These are phyloP conservation scores for Priceomyces carsonii DNA, from an alignment of 805 yeast species.

Conservation along the genomic window DNA sequence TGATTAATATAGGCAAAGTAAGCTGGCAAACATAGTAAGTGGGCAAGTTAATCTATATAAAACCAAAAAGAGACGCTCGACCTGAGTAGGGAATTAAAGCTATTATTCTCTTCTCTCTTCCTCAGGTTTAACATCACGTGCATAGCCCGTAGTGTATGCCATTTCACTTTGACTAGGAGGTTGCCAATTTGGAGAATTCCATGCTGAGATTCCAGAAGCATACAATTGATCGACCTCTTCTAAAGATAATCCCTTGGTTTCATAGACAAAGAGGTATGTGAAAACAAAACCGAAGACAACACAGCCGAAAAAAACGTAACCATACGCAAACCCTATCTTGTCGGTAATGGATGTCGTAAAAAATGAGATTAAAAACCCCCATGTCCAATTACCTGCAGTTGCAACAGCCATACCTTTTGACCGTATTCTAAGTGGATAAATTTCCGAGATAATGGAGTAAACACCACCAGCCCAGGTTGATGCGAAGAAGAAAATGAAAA, in stretches of 20 bases:
- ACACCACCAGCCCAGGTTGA: conserved; percentile 74
- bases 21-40: too few species aligned
- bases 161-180: conserved; percentile 44
- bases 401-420: conserved; percentile 65
- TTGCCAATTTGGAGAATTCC: conserved; percentile 49
- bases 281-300: conserved; percentile 62
- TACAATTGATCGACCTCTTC: conserved; percentile 80
- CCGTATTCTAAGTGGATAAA: conserved; percentile 66
- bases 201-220: conserved; percentile 36
- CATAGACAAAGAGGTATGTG: conserved; percentile 71
- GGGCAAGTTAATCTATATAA: too few species aligned
- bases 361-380: conserved; percentile 63
- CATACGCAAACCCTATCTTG: conserved; percentile 62
- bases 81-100: too few species aligned
- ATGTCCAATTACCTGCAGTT: conserved; percentile 63
- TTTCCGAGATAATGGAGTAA: conserved; percentile 64
- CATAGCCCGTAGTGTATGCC: conserved; percentile 39
- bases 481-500: conserved; percentile 67
- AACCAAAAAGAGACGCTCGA: too few species aligned
- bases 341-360: conserved; percentile 65
- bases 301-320: conserved; percentile 67
- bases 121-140: conserved; percentile 32
- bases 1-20: too few species aligned
- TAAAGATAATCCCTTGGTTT: conserved; percentile 77
- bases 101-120: too few species aligned